A percentile compares a stretch with the other conserved stretches of the same genome.
These are phyloP conservation scores for Taphrina communis DNA, from an alignment of 1,139 yeast species.

Conservation along the genomic window DNA sequence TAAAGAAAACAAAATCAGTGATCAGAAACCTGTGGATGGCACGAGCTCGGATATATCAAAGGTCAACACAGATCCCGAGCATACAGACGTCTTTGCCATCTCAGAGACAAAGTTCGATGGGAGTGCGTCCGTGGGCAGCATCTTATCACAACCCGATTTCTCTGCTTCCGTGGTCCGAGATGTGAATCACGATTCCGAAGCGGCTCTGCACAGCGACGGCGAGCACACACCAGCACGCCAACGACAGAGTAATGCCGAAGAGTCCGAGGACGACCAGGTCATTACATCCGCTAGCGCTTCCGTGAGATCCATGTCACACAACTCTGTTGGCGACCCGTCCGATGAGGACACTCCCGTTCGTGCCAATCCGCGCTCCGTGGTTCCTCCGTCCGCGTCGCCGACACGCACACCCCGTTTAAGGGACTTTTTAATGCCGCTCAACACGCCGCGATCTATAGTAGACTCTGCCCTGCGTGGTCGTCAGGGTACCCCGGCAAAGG, in stretches of 20 bases:
- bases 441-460: slow-evolving; percentile 27
- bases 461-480: slow-evolving; percentile 33
- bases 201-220: background rate
- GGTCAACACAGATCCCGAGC: background rate
- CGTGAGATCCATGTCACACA: slow-evolving; percentile 4
- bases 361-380: background rate
- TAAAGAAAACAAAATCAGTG: background rate
- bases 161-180: slow-evolving; percentile 28
- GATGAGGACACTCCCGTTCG: slow-evolving; percentile 19
- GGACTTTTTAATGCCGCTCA: slow-evolving; percentile 31
- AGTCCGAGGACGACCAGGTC: background rate
- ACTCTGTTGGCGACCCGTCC: slow-evolving; percentile 10
- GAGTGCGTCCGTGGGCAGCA: slow-evolving; percentile 22
- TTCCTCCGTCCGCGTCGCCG: slow-evolving; percentile 14
- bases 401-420: slow-evolving; percentile 34
- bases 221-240: background rate
- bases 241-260: background rate
- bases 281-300: slow-evolving; percentile 8
- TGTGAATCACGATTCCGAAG: background rate
- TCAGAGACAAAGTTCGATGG: slow-evolving; percentile 16
- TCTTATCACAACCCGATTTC: slow-evolving; percentile 35
- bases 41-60: background rate
- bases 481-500: slow-evolving; percentile 23
- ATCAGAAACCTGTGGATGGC: background rate
- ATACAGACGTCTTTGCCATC: slow-evolving; percentile 1